Evolutionary conservation across 345 rosid genomes (phyloP).

Genomic region (Hypericum androsaemum): DNA sequence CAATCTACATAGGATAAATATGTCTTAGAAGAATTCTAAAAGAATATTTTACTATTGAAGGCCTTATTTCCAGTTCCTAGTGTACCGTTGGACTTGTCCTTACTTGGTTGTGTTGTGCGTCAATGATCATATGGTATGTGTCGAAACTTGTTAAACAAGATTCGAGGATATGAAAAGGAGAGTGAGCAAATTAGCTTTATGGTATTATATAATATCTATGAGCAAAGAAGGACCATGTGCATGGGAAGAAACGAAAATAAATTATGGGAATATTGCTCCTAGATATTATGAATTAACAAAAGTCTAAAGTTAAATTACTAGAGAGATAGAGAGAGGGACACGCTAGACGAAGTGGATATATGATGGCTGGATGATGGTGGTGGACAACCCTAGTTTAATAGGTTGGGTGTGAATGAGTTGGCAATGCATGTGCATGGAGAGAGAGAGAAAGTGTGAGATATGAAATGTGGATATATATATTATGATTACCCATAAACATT

Average conservation of each 20-base stretch:
- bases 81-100: too few relatives aligned
- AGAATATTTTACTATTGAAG: too few relatives aligned
- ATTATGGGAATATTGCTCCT: not conserved
- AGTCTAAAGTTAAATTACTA: too few relatives aligned
- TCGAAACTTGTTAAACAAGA: too few relatives aligned
- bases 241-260: conserved; percentile 9
- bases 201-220: not conserved
- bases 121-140: too few relatives aligned
- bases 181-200: not conserved
- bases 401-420: conserved; percentile 32
- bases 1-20: too few relatives aligned
- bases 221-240: conserved; percentile 6
- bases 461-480: too few relatives aligned
- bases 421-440: conserved; percentile 39
- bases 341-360: not conserved
- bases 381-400: conserved; percentile 16
- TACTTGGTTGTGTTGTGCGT: too few relatives aligned
- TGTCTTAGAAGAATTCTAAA: too few relatives aligned
- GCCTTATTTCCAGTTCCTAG: too few relatives aligned
- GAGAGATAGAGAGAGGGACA: conserved; percentile 6
- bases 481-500: conserved; percentile 48
- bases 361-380: conserved; percentile 13
- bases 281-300: not conserved
- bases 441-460: conserved; percentile 7
- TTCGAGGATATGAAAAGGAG: not conserved